Evolutionary conservation across 176 grass and related monocot species (phyloP), one percentile per base, ranked within the genome.

Genomic region (Ensete ventricosum): DNA sequence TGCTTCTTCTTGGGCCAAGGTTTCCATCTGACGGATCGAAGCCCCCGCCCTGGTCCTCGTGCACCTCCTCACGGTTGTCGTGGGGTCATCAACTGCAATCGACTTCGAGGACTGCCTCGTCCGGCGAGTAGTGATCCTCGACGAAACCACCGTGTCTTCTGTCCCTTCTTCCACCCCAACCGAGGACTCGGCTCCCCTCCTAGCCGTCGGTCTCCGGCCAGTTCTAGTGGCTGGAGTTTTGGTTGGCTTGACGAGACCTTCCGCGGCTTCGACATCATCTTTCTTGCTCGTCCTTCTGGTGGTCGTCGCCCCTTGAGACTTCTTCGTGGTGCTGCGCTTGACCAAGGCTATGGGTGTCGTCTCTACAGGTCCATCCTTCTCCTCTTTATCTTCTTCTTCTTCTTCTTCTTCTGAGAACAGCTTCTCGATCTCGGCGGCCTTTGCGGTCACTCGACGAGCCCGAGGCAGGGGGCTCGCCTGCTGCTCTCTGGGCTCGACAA

Each of bases 391-490:
- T 17, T 50, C 84, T 13, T 83, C 22, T 23, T n/a, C n/a, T n/a
- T n/a, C n/a, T n/a, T 23, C 89, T 1, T 52, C 52, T 19, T 88
- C 79, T 19, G 81, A 26, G 52, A 87, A 80, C 74, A 83, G 78
- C 67, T 70, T 58, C 29, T 83, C 76, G 67, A 83, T 79, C 84
- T 83, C 89, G 13, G 81, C 81, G 11, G 90, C 77, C 52, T 78
- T 83, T 34, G 83, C 81, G 1, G 17, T 69, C 62, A 82, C 81
- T 14, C 59, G 68, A 27, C 48, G 76, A 58, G 50, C 69, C 48
- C 80, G 53, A 14, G 76, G 59, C 68, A 73, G 26, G 64, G 67
- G 27, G 55, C 50, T 67, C 50, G 13, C 76, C 20, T 64, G 58
- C 29, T 73, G 69, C 77, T 66, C 54, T 49, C 53, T 52, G 24